A percentile compares a stretch with the other conserved stretches of the same genome.
Conservation (phyloP, 148 eudicot species). For the Simmondsia chinensis region DNA sequence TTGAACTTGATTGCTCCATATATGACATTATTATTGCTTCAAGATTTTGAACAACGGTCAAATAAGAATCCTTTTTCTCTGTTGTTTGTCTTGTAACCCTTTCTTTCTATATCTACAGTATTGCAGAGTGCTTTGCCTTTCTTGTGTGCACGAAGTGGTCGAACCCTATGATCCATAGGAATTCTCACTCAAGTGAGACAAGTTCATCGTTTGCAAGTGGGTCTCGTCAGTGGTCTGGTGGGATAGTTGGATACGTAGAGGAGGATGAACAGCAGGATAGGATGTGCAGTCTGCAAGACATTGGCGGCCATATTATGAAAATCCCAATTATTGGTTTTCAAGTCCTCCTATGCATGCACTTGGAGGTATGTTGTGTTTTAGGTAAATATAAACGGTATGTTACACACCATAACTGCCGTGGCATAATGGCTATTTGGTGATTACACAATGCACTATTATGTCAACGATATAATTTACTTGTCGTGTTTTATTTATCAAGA, state of each 20-base stretch:
- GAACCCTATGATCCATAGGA: slow-evolving; percentile 75
- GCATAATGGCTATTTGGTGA: no score
- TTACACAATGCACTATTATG: no score
- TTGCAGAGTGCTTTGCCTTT: slow-evolving; percentile 95
- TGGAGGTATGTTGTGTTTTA: slow-evolving; percentile 54
- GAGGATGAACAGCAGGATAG: slow-evolving; percentile 45
- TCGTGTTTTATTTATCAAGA: no score
- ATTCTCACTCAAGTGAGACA: slow-evolving; percentile 32
- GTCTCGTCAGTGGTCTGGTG: slow-evolving; percentile 74
- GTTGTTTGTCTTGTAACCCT: neutral
- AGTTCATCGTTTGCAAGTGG: slow-evolving; percentile 58
- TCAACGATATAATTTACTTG: no score
- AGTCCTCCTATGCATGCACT: slow-evolving; percentile 79
- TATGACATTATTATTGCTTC: no score
- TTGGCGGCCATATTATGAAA: slow-evolving; percentile 94
- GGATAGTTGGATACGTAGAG: slow-evolving; percentile 51
- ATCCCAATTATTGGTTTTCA: slow-evolving; percentile 73
- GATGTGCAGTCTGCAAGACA: slow-evolving; percentile 66
- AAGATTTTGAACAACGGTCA: no score
- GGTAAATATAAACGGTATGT: no score
- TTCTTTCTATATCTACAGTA: slow-evolving; percentile 45
- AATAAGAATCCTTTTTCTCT: no score
- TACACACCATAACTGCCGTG: no score
- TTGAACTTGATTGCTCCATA: no score
- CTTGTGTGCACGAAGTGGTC: slow-evolving; percentile 99